A percentile compares a stretch with the other conserved stretches of the same genome.
Evolutionary conservation across 139 green algal species (phyloP).

Genomic region (Coccomyxa sp.): DNA sequence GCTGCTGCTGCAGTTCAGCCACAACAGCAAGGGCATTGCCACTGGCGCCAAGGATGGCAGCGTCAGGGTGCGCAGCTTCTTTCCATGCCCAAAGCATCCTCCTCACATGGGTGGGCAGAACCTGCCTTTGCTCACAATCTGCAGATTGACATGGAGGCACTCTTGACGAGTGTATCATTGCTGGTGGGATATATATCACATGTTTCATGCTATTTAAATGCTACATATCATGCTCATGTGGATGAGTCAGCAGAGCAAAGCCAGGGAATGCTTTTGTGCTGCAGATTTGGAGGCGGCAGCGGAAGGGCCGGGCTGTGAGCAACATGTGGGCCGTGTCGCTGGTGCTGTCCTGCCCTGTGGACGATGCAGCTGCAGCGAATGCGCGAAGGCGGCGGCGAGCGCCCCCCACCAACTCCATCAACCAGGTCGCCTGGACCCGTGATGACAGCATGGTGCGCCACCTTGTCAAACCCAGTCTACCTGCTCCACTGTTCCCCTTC

Average conservation of each 20-base stretch:
- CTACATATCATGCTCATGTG: too few relatives aligned
- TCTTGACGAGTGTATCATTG: too few relatives aligned
- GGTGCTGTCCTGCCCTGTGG: conserved; percentile 26
- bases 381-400: conserved; percentile 28
- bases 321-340: not conserved
- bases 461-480: too few relatives aligned
- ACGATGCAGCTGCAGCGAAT: conserved; percentile 30
- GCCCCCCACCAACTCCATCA: conserved; percentile 38
- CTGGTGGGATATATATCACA: too few relatives aligned
- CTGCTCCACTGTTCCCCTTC: too few relatives aligned
- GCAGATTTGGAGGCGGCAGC: not conserved
- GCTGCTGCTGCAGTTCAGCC: conserved; percentile 59
- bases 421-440: conserved; percentile 58
- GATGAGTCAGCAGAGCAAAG: too few relatives aligned
- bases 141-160: too few relatives aligned
- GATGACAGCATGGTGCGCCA: conserved; percentile 43
- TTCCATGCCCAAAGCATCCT: not conserved
- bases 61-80: conserved; percentile 48
- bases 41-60: conserved; percentile 67
- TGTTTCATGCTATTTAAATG: too few relatives aligned
- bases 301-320: not conserved
- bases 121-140: too few relatives aligned
- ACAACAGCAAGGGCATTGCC: conserved; percentile 47
- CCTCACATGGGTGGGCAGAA: not conserved
- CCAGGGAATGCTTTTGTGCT: not conserved